A percentile compares a stretch with the other conserved stretches of the same genome.
phyloP scores from a whole-genome alignment of 2,329 filamentous ascomycete species.

The Fusarium nisikadoi region DNA sequence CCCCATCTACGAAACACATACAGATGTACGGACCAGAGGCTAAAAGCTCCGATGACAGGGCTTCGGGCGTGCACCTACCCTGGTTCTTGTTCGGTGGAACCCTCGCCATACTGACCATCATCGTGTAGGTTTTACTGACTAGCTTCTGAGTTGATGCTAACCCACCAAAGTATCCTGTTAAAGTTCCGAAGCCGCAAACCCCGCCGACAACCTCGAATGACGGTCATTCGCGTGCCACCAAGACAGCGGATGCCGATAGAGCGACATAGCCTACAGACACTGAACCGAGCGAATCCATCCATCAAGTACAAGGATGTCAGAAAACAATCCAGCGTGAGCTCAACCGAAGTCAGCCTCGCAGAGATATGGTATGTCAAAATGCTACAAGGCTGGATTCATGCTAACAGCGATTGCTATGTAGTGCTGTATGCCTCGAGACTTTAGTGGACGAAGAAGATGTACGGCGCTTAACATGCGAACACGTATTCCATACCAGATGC shows the following conservation, averaged over 20 bases:
- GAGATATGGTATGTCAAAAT: conserved; percentile 4
- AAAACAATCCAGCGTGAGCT: not conserved
- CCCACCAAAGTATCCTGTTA: not conserved
- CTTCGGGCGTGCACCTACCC: conserved; percentile 5
- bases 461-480: not conserved
- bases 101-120: not conserved
- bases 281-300: not conserved
- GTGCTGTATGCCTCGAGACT: not conserved
- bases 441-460: not conserved
- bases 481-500: conserved; percentile 4
- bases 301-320: not conserved
- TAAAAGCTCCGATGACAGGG: not conserved
- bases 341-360: not conserved
- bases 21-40: not conserved
- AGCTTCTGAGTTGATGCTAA: not conserved
- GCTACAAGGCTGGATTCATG: rapidly evolving
- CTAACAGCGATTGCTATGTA: rapidly evolving
- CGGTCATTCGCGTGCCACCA: not conserved
- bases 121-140: not conserved
- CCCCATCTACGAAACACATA: rapidly evolving
- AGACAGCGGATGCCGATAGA: not conserved
- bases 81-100: conserved; percentile 22
- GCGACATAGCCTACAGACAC: not conserved
- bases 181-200: not conserved
- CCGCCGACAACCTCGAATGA: not conserved